Evolutionary conservation across 1,284 basidiomycete species (phyloP).

Genomic region (Rhodotorula sp.): DNA sequence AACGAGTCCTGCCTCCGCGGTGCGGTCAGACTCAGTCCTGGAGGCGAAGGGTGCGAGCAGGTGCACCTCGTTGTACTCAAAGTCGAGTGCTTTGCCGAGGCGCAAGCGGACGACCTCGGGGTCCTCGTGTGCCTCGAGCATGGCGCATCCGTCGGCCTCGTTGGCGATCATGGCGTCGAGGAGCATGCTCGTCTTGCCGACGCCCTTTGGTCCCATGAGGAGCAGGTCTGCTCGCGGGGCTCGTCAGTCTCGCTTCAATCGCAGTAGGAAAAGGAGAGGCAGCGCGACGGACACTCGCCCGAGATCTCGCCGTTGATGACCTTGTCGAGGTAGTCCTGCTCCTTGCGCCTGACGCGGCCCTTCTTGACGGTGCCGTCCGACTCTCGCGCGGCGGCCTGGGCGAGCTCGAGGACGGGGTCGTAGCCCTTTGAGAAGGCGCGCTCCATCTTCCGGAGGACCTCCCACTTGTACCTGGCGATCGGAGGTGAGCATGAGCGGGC

Average conservation of each 20-base stretch:
- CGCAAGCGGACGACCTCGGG: constrained; percentile 59
- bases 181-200: constrained; percentile 44
- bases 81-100: constrained; percentile 74
- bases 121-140: constrained; percentile 47
- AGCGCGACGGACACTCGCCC: constrained; percentile 33
- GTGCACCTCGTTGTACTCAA: constrained; percentile 73
- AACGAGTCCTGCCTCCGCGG: constrained; percentile 28
- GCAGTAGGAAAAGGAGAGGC: neutral
- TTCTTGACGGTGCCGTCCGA: constrained; percentile 18
- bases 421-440: constrained; percentile 44
- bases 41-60: constrained; percentile 47
- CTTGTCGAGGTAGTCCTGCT: constrained; percentile 45
- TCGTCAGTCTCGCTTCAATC: too few relatives aligned
- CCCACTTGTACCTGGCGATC: constrained; percentile 42
- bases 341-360: constrained; percentile 39
- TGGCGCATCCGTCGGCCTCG: constrained; percentile 45
- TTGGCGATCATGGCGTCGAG: constrained; percentile 40
- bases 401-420: constrained; percentile 46
- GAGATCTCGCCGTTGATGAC: constrained; percentile 45
- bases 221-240: constrained; percentile 2
- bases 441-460: constrained; percentile 46
- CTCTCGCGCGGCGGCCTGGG: constrained; percentile 27
- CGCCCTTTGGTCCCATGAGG: constrained; percentile 39
- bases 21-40: neutral
- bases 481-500: neutral